These are phyloP conservation scores for Puccinia polysora DNA, from an alignment of 1,284 basidiomycete genomes.

Conservation along the genomic window DNA sequence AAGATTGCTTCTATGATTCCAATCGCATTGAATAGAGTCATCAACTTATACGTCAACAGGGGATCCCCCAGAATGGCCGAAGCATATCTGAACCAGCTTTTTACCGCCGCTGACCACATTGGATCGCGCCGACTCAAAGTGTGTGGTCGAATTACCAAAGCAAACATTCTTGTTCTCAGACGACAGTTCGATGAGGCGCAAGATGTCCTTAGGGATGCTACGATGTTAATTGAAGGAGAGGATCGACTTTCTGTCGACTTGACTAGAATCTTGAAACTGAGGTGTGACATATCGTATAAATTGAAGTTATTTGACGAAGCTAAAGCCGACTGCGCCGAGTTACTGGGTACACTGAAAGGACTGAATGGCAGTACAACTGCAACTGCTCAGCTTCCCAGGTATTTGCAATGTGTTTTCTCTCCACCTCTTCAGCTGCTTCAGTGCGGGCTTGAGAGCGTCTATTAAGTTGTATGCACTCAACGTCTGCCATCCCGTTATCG, in stretches of 20 bases:
- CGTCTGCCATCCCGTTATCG: too few relatives aligned
- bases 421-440: background rate
- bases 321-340: slow-evolving; percentile 28
- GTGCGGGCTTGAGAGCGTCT: too few relatives aligned
- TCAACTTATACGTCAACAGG: slow-evolving; percentile 20
- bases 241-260: slow-evolving; percentile 23
- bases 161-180: slow-evolving; percentile 25
- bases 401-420: background rate
- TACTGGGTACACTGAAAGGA: slow-evolving; percentile 10
- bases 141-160: slow-evolving; percentile 10
- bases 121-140: slow-evolving; percentile 40
- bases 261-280: slow-evolving; percentile 31
- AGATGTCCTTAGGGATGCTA: slow-evolving; percentile 17
- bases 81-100: slow-evolving; percentile 37
- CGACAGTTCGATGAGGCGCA: slow-evolving; percentile 25
- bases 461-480: too few relatives aligned
- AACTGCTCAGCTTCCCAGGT: background rate
- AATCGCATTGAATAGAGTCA: slow-evolving; percentile 26
- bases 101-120: slow-evolving; percentile 13
- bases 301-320: slow-evolving; percentile 30
- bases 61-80: slow-evolving; percentile 43
- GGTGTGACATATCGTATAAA: slow-evolving; percentile 17
- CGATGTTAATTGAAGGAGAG: background rate
- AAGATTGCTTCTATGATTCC: slow-evolving; percentile 29
- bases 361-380: background rate